A percentile compares a stretch with the other conserved stretches of the same genome.
These are phyloP conservation scores for Perilla frutescens DNA, from an alignment of 257 asterid species.

Conservation along the genomic window DNA sequence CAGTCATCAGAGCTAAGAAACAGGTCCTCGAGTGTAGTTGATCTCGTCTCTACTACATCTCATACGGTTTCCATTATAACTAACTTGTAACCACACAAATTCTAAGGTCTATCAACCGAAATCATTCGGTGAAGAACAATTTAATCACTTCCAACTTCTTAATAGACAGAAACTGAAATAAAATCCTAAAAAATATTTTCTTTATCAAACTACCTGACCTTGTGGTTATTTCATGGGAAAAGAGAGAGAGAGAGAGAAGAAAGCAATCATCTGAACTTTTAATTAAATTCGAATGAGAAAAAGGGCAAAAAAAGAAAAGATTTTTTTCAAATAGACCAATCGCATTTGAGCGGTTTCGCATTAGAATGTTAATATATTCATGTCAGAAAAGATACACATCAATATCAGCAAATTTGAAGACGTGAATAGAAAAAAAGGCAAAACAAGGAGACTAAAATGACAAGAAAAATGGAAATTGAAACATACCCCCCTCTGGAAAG, in stretches of 20 bases:
- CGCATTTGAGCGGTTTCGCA: constrained; percentile 9
- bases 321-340: not conserved
- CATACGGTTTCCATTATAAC: constrained; percentile 7
- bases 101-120: constrained; percentile 28
- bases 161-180: not conserved
- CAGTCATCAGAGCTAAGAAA: constrained; percentile 5
- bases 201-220: constrained; percentile 23
- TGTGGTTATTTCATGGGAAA: constrained; percentile 16
- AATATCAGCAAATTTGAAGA: constrained; percentile 22
- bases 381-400: not conserved
- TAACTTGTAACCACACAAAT: constrained; percentile 17
- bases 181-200: constrained; percentile 18
- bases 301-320: not conserved
- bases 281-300: not conserved
- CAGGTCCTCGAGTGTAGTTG: constrained; percentile 1
- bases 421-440: not conserved
- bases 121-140: not conserved
- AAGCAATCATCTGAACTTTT: constrained; percentile 18
- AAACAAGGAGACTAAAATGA: constrained; percentile 11
- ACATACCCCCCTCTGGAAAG: constrained; percentile 54
- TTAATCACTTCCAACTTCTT: constrained; percentile 16
- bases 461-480: constrained; percentile 12
- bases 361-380: not conserved
- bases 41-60: constrained; percentile 24
- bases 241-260: not conserved